Percentiles rank a stretch among this genome's conserved stretches.
phyloP scores from a whole-genome alignment of 768 basidiomycete species.

The Sporobolomyces pararoseus region DNA sequence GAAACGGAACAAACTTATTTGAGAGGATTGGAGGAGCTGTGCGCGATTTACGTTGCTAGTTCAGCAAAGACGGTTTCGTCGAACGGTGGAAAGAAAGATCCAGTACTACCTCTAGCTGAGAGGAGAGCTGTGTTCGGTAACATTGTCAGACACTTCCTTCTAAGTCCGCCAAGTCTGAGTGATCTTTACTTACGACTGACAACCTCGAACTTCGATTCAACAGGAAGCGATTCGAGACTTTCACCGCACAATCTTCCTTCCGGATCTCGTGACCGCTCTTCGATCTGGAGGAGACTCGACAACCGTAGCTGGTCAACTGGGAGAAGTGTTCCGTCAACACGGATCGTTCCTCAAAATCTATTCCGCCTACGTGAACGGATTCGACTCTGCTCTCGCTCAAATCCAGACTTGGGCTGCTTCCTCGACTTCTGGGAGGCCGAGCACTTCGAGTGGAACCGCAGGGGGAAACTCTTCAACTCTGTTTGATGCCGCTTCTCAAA shows the following conservation, averaged over 20 bases:
- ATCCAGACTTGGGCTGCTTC: constrained; percentile 70
- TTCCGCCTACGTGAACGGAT: constrained; percentile 96
- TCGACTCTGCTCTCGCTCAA: constrained; percentile 84
- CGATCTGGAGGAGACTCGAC: not conserved
- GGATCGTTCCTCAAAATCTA: constrained; percentile 99
- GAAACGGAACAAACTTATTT: constrained; percentile 95
- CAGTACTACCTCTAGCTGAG: constrained; percentile 76
- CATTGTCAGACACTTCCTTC: constrained; percentile 48
- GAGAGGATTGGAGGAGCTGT: constrained; percentile 84
- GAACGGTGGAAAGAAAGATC: constrained; percentile 71
- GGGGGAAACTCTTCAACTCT: constrained; percentile 27
- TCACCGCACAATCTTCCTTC: constrained; percentile 87
- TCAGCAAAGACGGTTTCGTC: constrained; percentile 64
- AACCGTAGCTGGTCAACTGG: constrained; percentile 71
- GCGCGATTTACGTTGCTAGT: constrained; percentile 91
- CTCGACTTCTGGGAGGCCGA: constrained; percentile 28
- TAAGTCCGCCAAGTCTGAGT: not conserved
- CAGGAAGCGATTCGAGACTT: constrained; percentile 79
- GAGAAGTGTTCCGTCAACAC: constrained; percentile 83
- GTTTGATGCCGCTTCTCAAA: constrained; percentile 21
- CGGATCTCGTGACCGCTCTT: constrained; percentile 70
- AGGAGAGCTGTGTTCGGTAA: constrained; percentile 88
- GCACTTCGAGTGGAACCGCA: constrained; percentile 32
- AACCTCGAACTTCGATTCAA: too few relatives aligned
- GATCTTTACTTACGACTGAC: not conserved